Conservation (phyloP, 176 grass and related monocot genomes). For the Cocos nucifera region DNA sequence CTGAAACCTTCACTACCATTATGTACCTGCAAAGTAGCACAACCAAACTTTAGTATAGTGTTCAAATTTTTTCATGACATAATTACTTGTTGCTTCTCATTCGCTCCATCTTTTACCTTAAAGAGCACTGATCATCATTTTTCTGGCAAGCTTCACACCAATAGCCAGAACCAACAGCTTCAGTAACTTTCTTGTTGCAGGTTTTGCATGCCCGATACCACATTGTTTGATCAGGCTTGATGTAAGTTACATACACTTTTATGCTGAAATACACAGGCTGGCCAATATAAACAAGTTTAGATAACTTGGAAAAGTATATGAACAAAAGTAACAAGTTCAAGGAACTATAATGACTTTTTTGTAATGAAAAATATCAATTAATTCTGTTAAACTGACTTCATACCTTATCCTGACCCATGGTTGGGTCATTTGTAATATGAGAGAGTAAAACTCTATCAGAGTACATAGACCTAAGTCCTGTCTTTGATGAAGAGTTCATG, state of each 20-base stretch:
- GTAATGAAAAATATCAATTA: too few species aligned
- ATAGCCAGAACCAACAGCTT: constrained; percentile 59
- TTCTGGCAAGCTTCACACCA: constrained; percentile 94
- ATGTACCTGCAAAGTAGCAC: constrained; percentile 52
- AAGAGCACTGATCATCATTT: constrained; percentile 50
- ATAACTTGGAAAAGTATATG: not conserved
- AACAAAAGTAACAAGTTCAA: too few species aligned
- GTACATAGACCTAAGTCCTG: constrained; percentile 65
- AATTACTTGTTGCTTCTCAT: too few species aligned
- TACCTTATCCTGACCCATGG: constrained; percentile 88
- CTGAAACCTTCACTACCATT: constrained; percentile 78
- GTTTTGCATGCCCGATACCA: constrained; percentile 94
- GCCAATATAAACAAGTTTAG: constrained; percentile 2
- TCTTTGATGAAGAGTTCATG: constrained; percentile 34
- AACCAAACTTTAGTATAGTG: not conserved
- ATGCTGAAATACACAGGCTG: constrained; percentile 79
- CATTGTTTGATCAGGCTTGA: constrained; percentile 84
- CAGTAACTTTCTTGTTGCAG: constrained; percentile 94
- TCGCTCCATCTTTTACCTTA: constrained; percentile 40
- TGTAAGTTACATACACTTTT: constrained; percentile 59
- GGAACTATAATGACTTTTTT: too few species aligned
- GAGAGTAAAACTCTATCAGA: constrained; percentile 83
- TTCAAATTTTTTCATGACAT: too few species aligned
- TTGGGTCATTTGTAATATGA: constrained; percentile 64
- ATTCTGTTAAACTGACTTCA: too few species aligned